Conservation (phyloP, 768 basidiomycete species). For the Holtermanniella nyarrowii region DNA sequence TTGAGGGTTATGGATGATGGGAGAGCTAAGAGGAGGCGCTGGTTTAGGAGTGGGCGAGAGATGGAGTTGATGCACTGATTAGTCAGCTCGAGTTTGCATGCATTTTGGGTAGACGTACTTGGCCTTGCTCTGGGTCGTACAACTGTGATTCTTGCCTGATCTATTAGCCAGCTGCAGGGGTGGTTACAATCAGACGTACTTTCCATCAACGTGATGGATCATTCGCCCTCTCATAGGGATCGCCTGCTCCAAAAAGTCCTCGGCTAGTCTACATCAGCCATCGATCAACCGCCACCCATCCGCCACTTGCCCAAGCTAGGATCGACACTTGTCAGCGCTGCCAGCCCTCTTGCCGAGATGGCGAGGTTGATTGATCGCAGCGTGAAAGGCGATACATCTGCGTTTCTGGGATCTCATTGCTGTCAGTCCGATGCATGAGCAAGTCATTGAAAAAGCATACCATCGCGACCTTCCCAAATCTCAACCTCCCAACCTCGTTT, state of each 20-base stretch:
- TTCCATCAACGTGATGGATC: slow-evolving; percentile 71
- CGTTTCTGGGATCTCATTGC: slow-evolving; percentile 29
- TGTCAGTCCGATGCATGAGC: background rate
- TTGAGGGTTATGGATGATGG: slow-evolving; percentile 56
- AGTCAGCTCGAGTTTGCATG: slow-evolving; percentile 50
- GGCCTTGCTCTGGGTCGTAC: slow-evolving; percentile 71
- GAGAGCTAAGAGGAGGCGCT: slow-evolving; percentile 68
- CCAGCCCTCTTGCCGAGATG: slow-evolving; percentile 84
- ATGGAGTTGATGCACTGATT: slow-evolving; percentile 84
- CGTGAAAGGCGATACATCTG: slow-evolving; percentile 20
- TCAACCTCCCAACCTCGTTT: slow-evolving; percentile 61
- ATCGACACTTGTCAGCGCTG: slow-evolving; percentile 74
- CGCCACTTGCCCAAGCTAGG: slow-evolving; percentile 29
- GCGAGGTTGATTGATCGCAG: slow-evolving; percentile 87
- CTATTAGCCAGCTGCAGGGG: background rate
- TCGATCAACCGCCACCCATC: background rate
- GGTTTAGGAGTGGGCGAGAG: slow-evolving; percentile 76
- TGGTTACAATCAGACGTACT: slow-evolving; percentile 14
- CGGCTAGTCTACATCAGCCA: slow-evolving; percentile 47
- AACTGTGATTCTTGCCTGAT: slow-evolving; percentile 58
- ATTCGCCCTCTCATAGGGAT: slow-evolving; percentile 94
- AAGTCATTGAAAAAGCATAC: slow-evolving; percentile 6
- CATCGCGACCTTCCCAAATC: slow-evolving; percentile 37
- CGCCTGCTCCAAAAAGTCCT: slow-evolving; percentile 61
- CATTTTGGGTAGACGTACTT: too few relatives aligned